Evolutionary conservation across 1,284 basidiomycete genomes (phyloP).

Genomic region (Microbotryum saponariae): DNA sequence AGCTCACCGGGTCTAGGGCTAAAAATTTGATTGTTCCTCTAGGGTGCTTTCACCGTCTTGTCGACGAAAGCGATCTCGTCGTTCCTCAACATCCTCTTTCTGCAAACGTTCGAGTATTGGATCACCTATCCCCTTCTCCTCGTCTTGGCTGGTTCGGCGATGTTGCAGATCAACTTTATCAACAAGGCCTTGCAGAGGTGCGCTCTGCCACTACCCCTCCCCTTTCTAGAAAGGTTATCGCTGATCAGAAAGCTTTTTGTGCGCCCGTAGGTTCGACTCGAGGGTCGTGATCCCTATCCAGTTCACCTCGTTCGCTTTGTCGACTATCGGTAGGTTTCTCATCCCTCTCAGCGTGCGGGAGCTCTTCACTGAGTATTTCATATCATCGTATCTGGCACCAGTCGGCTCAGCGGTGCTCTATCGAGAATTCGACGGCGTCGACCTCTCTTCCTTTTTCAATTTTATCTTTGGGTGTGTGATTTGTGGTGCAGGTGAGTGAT

Average conservation of each 20-base stretch:
- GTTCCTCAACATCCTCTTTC: slow-evolving; percentile 66
- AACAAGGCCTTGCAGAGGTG: slow-evolving; percentile 51
- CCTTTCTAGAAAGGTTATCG: slow-evolving; percentile 12
- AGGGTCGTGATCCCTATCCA: slow-evolving; percentile 88
- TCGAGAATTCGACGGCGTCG: slow-evolving; percentile 68
- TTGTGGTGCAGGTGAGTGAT: slow-evolving; percentile 32
- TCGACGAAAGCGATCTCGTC: slow-evolving; percentile 89
- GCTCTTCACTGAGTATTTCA: not conserved
- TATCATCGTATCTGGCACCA: not conserved
- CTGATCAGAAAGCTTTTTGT: not conserved
- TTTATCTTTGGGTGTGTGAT: slow-evolving; percentile 40
- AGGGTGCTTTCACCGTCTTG: slow-evolving; percentile 87
- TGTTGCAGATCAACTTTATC: slow-evolving; percentile 84
- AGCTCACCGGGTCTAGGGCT: too few species aligned
- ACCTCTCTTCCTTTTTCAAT: slow-evolving; percentile 34
- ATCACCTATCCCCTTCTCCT: slow-evolving; percentile 42
- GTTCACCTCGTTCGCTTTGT: slow-evolving; percentile 72
- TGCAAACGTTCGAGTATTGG: slow-evolving; percentile 55
- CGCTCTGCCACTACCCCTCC: not conserved
- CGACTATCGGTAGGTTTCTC: slow-evolving; percentile 53
- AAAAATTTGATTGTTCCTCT: not conserved
- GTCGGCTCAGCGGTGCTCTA: slow-evolving; percentile 87
- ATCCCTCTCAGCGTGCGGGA: too few species aligned
- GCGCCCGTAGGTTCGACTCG: slow-evolving; percentile 74
- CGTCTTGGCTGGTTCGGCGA: slow-evolving; percentile 68